Evolutionary conservation across 163 green algal species (phyloP), one percentile per base, ranked within the genome.

Genomic region (Picocystis sp.): DNA sequence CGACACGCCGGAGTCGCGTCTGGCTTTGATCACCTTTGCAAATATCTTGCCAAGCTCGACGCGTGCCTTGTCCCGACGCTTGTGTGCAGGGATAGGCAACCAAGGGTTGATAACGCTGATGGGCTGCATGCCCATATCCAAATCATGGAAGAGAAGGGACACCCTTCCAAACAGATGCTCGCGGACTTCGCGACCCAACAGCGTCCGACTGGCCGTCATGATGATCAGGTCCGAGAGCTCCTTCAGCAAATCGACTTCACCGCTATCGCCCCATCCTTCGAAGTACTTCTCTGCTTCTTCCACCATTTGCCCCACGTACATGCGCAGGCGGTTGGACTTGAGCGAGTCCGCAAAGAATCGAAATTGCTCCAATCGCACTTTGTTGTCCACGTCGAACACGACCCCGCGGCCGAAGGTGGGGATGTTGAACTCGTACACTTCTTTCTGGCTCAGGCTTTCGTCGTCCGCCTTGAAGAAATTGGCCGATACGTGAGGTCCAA

Each of bases 401-500:
- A 99, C 90, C 38, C 84, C 89, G 21, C 67, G 68, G 11, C 90
- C 90, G 66, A 99, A 99, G 8, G 89, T 97, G 11, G 89, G 90
- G 11, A 95, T 80, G 66, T 92, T 95, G 75, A 93, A 99, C 50
- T 86, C 61, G 65, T 99, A 98, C 46, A 95, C 82, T 78, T 90
- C 51, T 23, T 50, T 50, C 66, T 95, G 84, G 70, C 71, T 86
- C 66, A 95, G 81, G 50, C 88, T 77, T 22, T 93, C 83, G 61
- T 95, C 86, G n/a, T 65, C 80, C 11, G 78, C 86, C 63, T 94
- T 97, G 77, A 89, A 97, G 53, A 99, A 99, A 66, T 95, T 82
- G 1, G 80, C 63, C 13, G 74, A 74, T 2, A 82, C 87, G 43
- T 87, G 62, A 6, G 90, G 88, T 10, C 87, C 87, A 13, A 97